A percentile compares a stretch with the other conserved stretches of the same genome.
Evolutionary conservation across 164 flowering plant genomes (phyloP).

Genomic region (Dillenia suffruticosa): DNA sequence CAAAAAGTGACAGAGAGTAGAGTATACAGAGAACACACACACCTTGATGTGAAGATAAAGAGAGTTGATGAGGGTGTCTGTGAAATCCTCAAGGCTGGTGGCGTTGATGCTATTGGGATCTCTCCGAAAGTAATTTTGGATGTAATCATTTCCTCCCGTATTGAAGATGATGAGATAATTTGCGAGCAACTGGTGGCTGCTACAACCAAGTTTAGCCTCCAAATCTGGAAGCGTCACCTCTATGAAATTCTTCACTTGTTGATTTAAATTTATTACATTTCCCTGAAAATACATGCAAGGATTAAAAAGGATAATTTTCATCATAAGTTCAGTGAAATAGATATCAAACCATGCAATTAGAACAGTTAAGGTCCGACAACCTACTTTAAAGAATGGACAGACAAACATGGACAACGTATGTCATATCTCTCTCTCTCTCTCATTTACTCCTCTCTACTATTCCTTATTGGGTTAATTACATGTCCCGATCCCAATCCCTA

Average conservation of each 20-base stretch:
- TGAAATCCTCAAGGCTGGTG: slow-evolving; percentile 40
- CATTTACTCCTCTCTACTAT: too few species aligned
- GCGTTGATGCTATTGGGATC: neutral
- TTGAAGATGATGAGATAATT: slow-evolving; percentile 47
- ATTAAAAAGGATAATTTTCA: too few species aligned
- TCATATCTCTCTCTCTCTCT: too few species aligned
- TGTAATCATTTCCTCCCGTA: slow-evolving; percentile 56
- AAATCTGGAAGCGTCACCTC: slow-evolving; percentile 39
- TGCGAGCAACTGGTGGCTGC: slow-evolving; percentile 8
- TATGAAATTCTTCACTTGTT: slow-evolving; percentile 52
- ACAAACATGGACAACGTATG: too few species aligned
- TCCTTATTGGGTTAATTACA: too few species aligned
- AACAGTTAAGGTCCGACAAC: too few species aligned
- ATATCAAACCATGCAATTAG: too few species aligned
- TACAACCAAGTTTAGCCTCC: slow-evolving; percentile 18
- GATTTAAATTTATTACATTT: slow-evolving; percentile 28
- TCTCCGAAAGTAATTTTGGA: slow-evolving; percentile 40
- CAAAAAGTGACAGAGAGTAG: too few species aligned
- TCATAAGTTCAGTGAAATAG: too few species aligned
- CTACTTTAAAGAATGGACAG: too few species aligned
- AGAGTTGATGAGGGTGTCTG: slow-evolving; percentile 27
- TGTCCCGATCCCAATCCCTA: too few species aligned
- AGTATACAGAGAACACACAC: too few species aligned
- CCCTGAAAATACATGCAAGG: slow-evolving; percentile 27
- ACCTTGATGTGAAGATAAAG: slow-evolving; percentile 50